These are phyloP conservation scores for Corymbia calophylla DNA, from an alignment of 441 rosid genomes.

Conservation along the genomic window DNA sequence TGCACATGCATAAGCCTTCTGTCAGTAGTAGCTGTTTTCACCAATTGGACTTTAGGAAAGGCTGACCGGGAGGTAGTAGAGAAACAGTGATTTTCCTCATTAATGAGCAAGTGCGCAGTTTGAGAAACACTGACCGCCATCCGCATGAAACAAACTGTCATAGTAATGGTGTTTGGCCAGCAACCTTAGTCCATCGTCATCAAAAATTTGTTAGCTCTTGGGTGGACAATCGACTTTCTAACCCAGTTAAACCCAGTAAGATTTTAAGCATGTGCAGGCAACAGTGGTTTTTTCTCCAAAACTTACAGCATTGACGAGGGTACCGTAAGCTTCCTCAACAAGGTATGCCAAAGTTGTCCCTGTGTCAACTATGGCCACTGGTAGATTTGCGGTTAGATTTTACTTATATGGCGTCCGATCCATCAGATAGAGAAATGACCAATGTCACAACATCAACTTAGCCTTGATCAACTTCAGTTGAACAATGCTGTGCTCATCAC, in stretches of 20 bases:
- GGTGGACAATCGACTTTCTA: not conserved
- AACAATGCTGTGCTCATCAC: not conserved
- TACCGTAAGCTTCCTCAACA: not conserved
- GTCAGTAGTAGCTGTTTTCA: not conserved
- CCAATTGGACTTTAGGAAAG: not conserved
- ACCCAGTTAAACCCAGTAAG: not conserved
- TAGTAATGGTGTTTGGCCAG: not conserved
- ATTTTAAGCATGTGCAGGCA: not conserved
- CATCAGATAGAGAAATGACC: not conserved
- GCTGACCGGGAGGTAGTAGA: slow-evolving; percentile 49
- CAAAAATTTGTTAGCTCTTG: not conserved
- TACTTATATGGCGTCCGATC: not conserved
- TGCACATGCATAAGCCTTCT: slow-evolving; percentile 12
- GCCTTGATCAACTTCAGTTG: not conserved
- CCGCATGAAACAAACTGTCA: slow-evolving; percentile 30
- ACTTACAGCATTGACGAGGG: not conserved
- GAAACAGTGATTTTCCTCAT: slow-evolving; percentile 63
- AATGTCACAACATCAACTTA: not conserved
- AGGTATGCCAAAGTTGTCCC: not conserved
- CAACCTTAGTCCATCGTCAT: not conserved
- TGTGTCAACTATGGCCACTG: not conserved
- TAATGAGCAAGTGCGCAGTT: slow-evolving; percentile 40
- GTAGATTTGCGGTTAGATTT: not conserved
- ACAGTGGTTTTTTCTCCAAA: not conserved
- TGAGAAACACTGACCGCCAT: slow-evolving; percentile 44